Conservation (phyloP, 805 yeast genomes). For the Komagataella pastoris region DNA sequence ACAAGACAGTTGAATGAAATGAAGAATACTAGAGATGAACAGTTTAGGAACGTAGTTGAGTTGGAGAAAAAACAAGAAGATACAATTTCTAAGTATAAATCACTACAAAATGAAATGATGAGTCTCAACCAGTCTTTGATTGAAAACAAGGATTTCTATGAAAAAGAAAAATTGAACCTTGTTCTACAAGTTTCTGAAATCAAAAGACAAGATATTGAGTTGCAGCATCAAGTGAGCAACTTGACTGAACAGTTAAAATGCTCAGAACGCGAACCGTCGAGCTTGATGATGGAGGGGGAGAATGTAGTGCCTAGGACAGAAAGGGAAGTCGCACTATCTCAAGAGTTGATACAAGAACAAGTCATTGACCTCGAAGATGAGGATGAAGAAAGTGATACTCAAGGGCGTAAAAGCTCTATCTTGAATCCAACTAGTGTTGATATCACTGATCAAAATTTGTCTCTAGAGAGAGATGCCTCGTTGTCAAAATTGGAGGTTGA, state of each 20-base stretch:
- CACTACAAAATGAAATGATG: neutral
- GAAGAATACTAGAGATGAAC: neutral
- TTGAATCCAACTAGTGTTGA: neutral
- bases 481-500: neutral
- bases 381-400: neutral
- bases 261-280: neutral
- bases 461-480: neutral
- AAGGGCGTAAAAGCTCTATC: neutral
- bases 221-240: neutral
- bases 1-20: neutral
- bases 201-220: too few relatives aligned
- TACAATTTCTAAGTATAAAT: too few relatives aligned
- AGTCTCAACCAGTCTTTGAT: neutral
- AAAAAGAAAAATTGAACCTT: neutral
- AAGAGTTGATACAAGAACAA: neutral
- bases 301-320: neutral
- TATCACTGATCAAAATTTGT: neutral
- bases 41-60: neutral
- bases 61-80: neutral
- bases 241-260: neutral
- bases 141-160: neutral
- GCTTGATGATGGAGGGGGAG: neutral
- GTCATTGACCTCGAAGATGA: neutral
- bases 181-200: neutral
- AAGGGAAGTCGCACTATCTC: neutral